phyloP scores from a whole-genome alignment of 306 rosid species.

The Inga leiocalycina region DNA sequence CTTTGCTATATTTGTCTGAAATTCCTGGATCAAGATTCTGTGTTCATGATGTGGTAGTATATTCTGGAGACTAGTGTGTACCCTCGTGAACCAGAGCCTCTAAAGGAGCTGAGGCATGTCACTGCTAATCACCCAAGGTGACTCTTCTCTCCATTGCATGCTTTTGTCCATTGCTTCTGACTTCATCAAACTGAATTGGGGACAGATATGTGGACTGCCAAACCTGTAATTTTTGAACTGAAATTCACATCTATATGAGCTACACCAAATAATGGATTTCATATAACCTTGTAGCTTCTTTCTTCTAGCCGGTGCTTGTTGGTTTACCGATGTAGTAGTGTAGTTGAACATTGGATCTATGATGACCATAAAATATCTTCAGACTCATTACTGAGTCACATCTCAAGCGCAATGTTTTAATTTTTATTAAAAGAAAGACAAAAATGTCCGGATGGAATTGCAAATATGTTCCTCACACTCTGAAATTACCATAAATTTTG shows the following conservation, averaged over 20 bases:
- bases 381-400: background rate
- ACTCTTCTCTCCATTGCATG: background rate
- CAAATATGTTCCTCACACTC: background rate
- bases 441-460: background rate
- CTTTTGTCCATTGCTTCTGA: background rate
- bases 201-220: background rate
- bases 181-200: background rate
- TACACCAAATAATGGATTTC: background rate
- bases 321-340: background rate
- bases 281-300: background rate
- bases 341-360: background rate
- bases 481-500: background rate
- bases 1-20: background rate
- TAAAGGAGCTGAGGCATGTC: constrained; percentile 41
- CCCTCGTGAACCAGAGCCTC: constrained; percentile 43
- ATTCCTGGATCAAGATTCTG: background rate
- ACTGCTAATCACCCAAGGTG: constrained; percentile 39
- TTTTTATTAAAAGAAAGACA: background rate
- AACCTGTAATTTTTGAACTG: background rate
- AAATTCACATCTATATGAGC: background rate
- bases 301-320: background rate
- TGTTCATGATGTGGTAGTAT: constrained; percentile 35
- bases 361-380: background rate
- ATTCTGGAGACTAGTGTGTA: constrained; percentile 43
- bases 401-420: background rate